These are phyloP conservation scores for Discostella stelligera DNA, from an alignment of 352 stramenopile species.

Conservation along the genomic window DNA sequence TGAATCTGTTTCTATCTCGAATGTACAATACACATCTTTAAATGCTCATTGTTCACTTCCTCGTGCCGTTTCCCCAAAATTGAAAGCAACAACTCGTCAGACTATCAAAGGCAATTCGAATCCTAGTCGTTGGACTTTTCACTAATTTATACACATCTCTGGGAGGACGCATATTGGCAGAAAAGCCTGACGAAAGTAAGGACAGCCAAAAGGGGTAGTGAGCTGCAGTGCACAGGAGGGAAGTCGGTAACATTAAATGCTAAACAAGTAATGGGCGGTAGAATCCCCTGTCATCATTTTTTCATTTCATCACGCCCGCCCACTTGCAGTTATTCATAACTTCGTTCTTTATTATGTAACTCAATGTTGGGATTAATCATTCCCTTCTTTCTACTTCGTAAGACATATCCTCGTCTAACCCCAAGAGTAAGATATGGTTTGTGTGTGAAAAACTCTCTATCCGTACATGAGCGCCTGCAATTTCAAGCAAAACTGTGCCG, in stretches of 20 bases:
- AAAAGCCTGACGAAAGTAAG: slow-evolving; percentile 9
- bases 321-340: too few relatives aligned
- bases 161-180: slow-evolving; percentile 10
- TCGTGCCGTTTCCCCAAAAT: background rate
- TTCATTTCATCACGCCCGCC: too few relatives aligned
- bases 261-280: background rate
- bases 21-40: background rate
- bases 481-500: slow-evolving; percentile 47
- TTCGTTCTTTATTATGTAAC: too few relatives aligned
- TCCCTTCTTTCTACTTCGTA: background rate
- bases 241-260: background rate
- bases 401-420: too few relatives aligned
- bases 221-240: too few relatives aligned
- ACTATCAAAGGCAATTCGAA: slow-evolving; percentile 36
- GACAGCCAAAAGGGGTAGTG: slow-evolving; percentile 6
- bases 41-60: background rate
- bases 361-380: background rate
- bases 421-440: too few relatives aligned
- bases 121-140: slow-evolving; percentile 21
- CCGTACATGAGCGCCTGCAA: slow-evolving; percentile 20
- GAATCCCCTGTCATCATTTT: too few relatives aligned
- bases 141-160: slow-evolving; percentile 35
- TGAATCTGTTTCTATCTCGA: background rate
- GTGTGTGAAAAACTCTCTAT: background rate
- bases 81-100: slow-evolving; percentile 40